phyloP scores from a whole-genome alignment of 2,329 filamentous ascomycete genomes.

The Dothideomycetes sp. region DNA sequence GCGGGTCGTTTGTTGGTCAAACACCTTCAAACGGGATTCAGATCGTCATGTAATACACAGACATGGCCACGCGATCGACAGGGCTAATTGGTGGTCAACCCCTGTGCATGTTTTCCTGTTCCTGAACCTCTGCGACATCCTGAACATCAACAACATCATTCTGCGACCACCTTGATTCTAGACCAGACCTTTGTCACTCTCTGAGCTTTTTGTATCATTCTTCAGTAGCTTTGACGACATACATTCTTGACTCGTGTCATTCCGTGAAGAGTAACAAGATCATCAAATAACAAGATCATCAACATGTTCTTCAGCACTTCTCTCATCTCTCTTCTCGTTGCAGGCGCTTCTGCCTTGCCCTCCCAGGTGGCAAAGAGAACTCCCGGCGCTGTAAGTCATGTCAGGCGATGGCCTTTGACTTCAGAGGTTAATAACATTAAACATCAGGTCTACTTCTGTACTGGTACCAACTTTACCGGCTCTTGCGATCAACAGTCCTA shows the following conservation, averaged over 20 bases:
- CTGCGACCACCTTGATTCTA: too few relatives aligned
- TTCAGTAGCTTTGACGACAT: too few relatives aligned
- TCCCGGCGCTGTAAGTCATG: slow-evolving; percentile 1
- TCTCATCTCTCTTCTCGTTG: slow-evolving; percentile 5
- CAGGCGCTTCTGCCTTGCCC: slow-evolving; percentile 4
- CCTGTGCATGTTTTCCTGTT: background rate
- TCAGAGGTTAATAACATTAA: background rate
- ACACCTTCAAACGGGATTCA: background rate
- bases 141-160: too few relatives aligned
- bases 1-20: background rate
- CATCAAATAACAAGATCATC: too few relatives aligned
- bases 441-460: slow-evolving; percentile 4
- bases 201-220: too few relatives aligned
- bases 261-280: too few relatives aligned
- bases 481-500: background rate
- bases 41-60: background rate
- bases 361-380: background rate
- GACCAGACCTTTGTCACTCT: too few relatives aligned
- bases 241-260: too few relatives aligned
- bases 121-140: background rate
- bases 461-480: slow-evolving; percentile 6
- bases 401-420: background rate
- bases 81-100: too few relatives aligned
- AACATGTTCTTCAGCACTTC: slow-evolving; percentile 7
- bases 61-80: background rate